Conservation (phyloP, 2,329 filamentous ascomycete genomes). For the Lojkania enalia region DNA sequence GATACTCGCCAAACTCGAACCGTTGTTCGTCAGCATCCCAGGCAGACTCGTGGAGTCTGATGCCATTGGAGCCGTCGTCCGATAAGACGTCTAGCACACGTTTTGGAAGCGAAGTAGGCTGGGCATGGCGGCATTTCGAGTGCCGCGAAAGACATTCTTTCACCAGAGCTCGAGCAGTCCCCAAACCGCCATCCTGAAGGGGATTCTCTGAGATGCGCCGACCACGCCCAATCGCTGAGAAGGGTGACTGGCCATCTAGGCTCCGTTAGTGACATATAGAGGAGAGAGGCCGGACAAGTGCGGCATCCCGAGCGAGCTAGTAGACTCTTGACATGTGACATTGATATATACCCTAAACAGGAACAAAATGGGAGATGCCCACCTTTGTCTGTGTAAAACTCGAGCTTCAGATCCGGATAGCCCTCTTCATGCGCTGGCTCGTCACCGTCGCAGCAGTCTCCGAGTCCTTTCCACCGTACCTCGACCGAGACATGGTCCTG, state of each 20-base stretch:
- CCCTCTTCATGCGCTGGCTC: slow-evolving; percentile 21
- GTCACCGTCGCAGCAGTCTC: slow-evolving; percentile 21
- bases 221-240: slow-evolving; percentile 41
- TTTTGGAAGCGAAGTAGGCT: slow-evolving; percentile 30
- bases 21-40: slow-evolving; percentile 28
- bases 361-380: slow-evolving; percentile 10
- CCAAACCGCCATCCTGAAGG: slow-evolving; percentile 33
- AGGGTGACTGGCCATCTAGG: slow-evolving; percentile 37
- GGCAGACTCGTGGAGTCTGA: slow-evolving; percentile 34
- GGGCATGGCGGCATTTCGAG: slow-evolving; percentile 30
- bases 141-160: slow-evolving; percentile 36
- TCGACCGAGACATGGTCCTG: slow-evolving; percentile 42
- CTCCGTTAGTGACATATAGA: slow-evolving; percentile 19
- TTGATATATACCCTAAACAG: neutral
- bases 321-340: neutral
- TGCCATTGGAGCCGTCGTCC: slow-evolving; percentile 32
- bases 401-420: slow-evolving; percentile 41
- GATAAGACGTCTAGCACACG: slow-evolving; percentile 35
- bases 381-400: slow-evolving; percentile 43
- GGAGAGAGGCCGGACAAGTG: too few relatives aligned
- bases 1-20: slow-evolving; percentile 38
- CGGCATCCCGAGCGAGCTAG: too few relatives aligned
- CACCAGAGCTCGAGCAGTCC: slow-evolving; percentile 31
- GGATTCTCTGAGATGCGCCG: slow-evolving; percentile 33
- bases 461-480: slow-evolving; percentile 31